Base-by-base conservation (phyloP, 83 land plant species). In the Picea abies region DNA sequence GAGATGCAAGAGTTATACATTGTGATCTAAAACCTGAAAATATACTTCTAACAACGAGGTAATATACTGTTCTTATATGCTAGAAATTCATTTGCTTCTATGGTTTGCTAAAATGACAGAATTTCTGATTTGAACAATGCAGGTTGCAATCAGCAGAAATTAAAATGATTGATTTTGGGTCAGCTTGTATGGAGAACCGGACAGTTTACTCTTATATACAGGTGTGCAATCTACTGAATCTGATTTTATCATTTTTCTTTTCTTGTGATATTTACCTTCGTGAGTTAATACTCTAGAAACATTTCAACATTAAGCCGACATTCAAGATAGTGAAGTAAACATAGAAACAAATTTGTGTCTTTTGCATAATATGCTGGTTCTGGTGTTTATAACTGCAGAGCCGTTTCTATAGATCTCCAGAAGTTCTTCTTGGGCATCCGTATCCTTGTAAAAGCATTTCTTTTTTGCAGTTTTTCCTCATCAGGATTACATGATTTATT, bases 11-110 rank as follows among this genome's bases (percentile, higher is more conserved):
- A 60, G 92, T 97, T 39, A 97, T 97, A 64, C 99, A 97, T 81
- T 95, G 99, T 86, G 99, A 97, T 89, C 84, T 97, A 65, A 97
- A 97, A 88, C 96, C 99, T 64, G 98, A 97, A 84, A 97, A 97
- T 83, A 97, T 97, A 84, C 98, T 97, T 37, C 82, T 97, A 5
- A 86, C 94, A 20, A 87, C 94, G 49, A 88, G 94, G 98, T 95
- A 60, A 85, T 29, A 26, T 81, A 61, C 76, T 80, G 44, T 32
- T 25, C 56, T 81, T 52, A n/a, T 25, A 26, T 73, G 56, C 60
- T 80, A 70, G 70, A 82, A 67, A 25, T 25, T 8, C 14, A 23
- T 65, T 20, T 49, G n/a, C 2, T 68, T 67, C 16, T 60, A 66
- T 84, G 29, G 29, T 10, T 49, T 61, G 81, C 20, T 23, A 61